phyloP scores from a whole-genome alignment of 2,329 filamentous ascomycete species.

The Anthostomella pinea region DNA sequence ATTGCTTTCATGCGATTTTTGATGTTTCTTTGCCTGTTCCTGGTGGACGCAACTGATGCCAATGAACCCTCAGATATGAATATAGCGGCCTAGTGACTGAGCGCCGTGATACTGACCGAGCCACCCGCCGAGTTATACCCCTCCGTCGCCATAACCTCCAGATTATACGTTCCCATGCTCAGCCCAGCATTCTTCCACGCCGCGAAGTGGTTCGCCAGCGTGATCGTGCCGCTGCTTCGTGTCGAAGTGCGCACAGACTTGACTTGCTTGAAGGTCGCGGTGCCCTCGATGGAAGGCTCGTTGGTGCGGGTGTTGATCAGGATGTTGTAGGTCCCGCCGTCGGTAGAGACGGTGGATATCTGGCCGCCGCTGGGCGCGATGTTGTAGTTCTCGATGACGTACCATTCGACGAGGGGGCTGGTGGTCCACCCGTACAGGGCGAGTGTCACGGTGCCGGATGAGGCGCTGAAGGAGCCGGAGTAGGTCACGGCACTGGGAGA shows the following conservation, averaged over 20 bases:
- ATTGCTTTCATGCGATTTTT: too few species aligned
- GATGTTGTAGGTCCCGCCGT: conserved; percentile 3
- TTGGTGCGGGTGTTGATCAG: not conserved
- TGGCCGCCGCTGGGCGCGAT: conserved; percentile 4
- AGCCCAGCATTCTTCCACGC: conserved; percentile 2
- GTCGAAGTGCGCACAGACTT: conserved; percentile 1
- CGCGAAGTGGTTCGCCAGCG: too few species aligned
- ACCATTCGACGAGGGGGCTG: conserved; percentile 2
- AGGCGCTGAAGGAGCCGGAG: conserved; percentile 2
- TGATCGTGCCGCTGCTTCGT: conserved; percentile 1
- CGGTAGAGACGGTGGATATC: not conserved
- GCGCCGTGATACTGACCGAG: too few species aligned
- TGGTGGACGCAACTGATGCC: too few species aligned
- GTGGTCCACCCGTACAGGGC: conserved; percentile 5
- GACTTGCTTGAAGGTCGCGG: conserved; percentile 5
- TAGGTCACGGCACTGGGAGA: conserved; percentile 2
- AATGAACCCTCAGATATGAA: too few species aligned
- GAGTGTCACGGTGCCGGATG: conserved; percentile 1
- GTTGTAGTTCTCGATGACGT: conserved; percentile 2
- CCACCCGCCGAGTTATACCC: too few species aligned
- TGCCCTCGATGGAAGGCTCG: conserved; percentile 3
- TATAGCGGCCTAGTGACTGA: too few species aligned
- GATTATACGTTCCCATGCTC: too few species aligned
- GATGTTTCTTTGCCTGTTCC: too few species aligned
- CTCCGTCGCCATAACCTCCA: too few species aligned